A percentile compares a stretch with the other conserved stretches of the same genome.
These are phyloP conservation scores for Volutella citrinella DNA, from an alignment of 2,329 filamentous ascomycete species.

Conservation along the genomic window DNA sequence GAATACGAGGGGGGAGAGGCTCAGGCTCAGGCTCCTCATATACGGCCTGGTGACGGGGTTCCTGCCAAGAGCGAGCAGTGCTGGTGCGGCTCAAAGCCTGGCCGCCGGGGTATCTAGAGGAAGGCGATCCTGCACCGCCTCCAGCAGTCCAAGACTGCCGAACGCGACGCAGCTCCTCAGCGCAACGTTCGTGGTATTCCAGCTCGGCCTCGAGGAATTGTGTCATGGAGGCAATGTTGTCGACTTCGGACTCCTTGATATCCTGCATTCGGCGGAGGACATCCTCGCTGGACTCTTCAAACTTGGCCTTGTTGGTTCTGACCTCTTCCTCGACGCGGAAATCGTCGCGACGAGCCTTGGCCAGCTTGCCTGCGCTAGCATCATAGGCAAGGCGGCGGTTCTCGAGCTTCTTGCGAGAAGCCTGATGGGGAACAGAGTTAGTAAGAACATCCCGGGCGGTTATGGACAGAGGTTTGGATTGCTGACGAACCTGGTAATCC, in stretches of 20 bases:
- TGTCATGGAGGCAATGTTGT: constrained; percentile 76
- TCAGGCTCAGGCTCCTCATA: constrained; percentile 32
- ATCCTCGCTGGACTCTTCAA: constrained; percentile 92
- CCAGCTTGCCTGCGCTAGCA: constrained; percentile 82
- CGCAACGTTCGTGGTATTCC: constrained; percentile 85
- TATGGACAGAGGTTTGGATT: background rate
- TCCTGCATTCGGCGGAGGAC: constrained; percentile 92
- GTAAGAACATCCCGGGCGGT: background rate
- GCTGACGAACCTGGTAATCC: constrained; percentile 79
- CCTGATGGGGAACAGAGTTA: constrained; percentile 42
- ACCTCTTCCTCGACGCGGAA: constrained; percentile 92
- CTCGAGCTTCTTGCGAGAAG: constrained; percentile 91
- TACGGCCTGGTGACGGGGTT: constrained; percentile 31
- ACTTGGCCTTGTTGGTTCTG: constrained; percentile 87
- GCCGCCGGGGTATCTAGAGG: constrained; percentile 16
- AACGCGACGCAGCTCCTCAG: constrained; percentile 69
- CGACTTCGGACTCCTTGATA: constrained; percentile 86
- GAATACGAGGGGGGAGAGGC: constrained; percentile 38
- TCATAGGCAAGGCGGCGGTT: constrained; percentile 86
- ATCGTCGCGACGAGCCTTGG: constrained; percentile 91
- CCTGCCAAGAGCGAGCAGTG: constrained; percentile 45
- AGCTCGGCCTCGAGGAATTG: constrained; percentile 85
- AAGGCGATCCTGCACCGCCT: constrained; percentile 14
- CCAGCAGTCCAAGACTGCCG: constrained; percentile 43
- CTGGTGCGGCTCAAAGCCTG: constrained; percentile 37